Evolutionary conservation across 768 basidiomycete genomes (phyloP), one percentile per base, ranked within the genome.

Genomic region (Trametes gibbosa): DNA sequence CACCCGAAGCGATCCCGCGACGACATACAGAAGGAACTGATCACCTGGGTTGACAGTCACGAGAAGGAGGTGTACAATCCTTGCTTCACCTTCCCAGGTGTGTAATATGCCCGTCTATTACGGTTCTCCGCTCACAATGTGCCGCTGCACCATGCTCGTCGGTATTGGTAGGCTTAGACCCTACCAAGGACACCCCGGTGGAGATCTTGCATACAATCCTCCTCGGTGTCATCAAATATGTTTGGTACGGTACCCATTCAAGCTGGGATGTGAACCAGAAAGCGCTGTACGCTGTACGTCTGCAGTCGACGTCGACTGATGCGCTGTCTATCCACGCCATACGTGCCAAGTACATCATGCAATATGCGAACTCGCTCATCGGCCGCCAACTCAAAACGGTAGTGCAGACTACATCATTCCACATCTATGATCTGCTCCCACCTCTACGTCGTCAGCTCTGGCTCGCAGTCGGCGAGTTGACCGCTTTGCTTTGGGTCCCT

Each of bases 391-490:
- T 69, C 59, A 70, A 70, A 35, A 62, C 65, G 1, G 19, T 70
- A 0, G 56, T 54, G 32, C 69, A 70, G 55, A 59, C 50, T 1
- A 48, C 62, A 2, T 23, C 55, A 2, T 68, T 68, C 25, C 61
- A 59, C n/a, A 7, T 70, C 3, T 55, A 70, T 37, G 65, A 53
- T 9, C 17, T 27, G 32, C 40, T 53, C 3, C 16, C 23, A 19
- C 49, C 32, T 12, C 5, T 21, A 3, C n/a, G 21, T 2, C 37
- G 35, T 19, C 10, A 48, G 3, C 65, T 74, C 10, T 73, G 70
- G 71, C 71, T 70, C 21, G 71, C 72, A 4, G 61, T 62, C 8
- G 72, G 74, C 1, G 69, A 69, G 50, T 63, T 76, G 21, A 69
- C 65, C 2, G 70, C 73, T 1, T 27, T 70, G 10, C 37, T 75